Evolutionary conservation across 2,329 filamentous ascomycete genomes (phyloP), one percentile per base, ranked within the genome.

Genomic region (Fusarium sp.): DNA sequence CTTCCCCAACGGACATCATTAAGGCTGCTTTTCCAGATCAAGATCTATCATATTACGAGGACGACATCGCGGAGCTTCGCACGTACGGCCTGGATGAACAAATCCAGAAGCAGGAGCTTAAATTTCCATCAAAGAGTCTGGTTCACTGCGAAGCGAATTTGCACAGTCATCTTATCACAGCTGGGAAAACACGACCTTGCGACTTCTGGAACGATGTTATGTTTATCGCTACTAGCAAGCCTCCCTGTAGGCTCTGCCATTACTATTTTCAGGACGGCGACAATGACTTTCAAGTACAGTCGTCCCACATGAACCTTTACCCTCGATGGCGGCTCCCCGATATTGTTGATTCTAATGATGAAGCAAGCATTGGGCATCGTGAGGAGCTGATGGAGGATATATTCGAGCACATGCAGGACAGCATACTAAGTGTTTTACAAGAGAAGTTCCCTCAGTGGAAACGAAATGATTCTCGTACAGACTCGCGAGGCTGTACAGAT

Each of bases 151-250:
- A 63, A 20, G 44, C 20, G 7, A 63, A 63, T 31, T 31, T 63
- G 44, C 61, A 63, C 42, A 24, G 41, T 20, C 35, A 63, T 49
- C 61, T 63, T 36, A 5, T 41, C 8, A 63, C 41, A 14, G 39
- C 6, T 42, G 44, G 61, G 7, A 63, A 63, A 31, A 63, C 36
- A 28, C 42, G 61, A 41, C 9, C 61, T 36, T 42, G 52, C 15
- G 61, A 63, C 44, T n/a, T 63, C 36, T 63, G 61, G 61, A 12
- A 59, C 4, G 42, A n/a, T 13, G 28, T 35, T 15, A 63, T 39
- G 44, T 63, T 63, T 17, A 63, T 63, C 13, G 61, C 61, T 42
- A 63, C 61, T 28, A 63, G 61, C 61, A 63, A 63, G 28, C 61
- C 61, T 36, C 52, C 61, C 10, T 63, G 61, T 8, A 36, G 61